Evolutionary conservation across 495 filamentous ascomycete genomes (phyloP), one percentile per base, ranked within the genome.

Genomic region (Aspergillus taichungensis): DNA sequence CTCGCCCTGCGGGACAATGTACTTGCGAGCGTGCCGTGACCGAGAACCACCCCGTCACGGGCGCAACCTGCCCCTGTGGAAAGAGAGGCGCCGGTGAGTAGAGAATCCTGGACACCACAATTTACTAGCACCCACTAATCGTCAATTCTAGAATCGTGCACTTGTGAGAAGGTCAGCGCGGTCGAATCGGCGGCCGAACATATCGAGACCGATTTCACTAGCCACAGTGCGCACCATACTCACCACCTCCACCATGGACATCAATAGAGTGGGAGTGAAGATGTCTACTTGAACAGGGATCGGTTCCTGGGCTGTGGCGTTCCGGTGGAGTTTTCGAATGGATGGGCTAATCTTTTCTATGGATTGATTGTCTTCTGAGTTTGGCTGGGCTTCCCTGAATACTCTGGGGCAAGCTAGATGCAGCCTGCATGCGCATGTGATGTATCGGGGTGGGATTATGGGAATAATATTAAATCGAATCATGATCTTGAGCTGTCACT

Each of bases 121-220:
- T 12, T 40, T 11, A 29, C 6, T 45, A 14, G 7, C 30, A 42
- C 24, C 13, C 5, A 13, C 35, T 46, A 34, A 48, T 41, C 37
- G 27, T n/a, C 3, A 9, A 0, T 29, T 13, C 36, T 37, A 87
- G 86, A 73, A 64, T 82, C 85, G 3, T 94, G 88, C 71, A 90
- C 83, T 9, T 95, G 88, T 63, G 84, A 87, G 66, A 88, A 84
- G 54, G 83, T 78, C 6, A 57, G 71, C 32, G 75, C 74, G 43
- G 71, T 69, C 11, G 67, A 72, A 30, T 59, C 65, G 27, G 63
- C 63, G 13, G 51, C 63, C 10, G 74, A 47, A 68, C 66, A 31
- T 46, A 73, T 43, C 53, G 88, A 94, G 76, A 82, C 71, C 37
- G 87, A 94, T 57, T 92, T 91, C 63, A 94, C 87, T 32, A 85